A percentile compares a stretch with the other conserved stretches of the same genome.
Evolutionary conservation across 352 stramenopile species (phyloP).

Genomic region (Globisporangium uncinulatum): DNA sequence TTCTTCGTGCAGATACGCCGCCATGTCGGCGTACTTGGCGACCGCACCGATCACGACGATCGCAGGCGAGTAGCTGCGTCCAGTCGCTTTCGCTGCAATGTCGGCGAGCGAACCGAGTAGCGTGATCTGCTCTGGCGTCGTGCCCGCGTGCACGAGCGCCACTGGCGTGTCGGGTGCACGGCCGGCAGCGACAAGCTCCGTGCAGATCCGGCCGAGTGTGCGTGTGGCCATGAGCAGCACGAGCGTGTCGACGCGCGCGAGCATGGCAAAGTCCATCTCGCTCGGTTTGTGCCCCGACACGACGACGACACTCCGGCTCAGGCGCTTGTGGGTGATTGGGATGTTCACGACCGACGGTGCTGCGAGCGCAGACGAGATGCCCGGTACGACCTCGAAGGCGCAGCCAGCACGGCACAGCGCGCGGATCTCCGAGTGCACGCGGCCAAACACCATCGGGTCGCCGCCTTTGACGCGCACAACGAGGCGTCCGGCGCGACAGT

Average conservation of each 20-base stretch:
- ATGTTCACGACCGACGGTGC: slow-evolving; percentile 57
- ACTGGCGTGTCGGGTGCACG: slow-evolving; percentile 36
- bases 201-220: slow-evolving; percentile 41
- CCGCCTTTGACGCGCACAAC: slow-evolving; percentile 68
- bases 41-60: slow-evolving; percentile 64
- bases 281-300: slow-evolving; percentile 60
- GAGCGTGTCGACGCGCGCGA: slow-evolving; percentile 90
- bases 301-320: slow-evolving; percentile 59
- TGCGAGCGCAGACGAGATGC: slow-evolving; percentile 60
- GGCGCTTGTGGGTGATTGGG: slow-evolving; percentile 61
- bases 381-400: slow-evolving; percentile 57
- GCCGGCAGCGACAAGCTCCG: slow-evolving; percentile 34
- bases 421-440: slow-evolving; percentile 68
- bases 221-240: slow-evolving; percentile 88
- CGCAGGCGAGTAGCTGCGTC: slow-evolving; percentile 60
- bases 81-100: slow-evolving; percentile 38
- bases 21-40: slow-evolving; percentile 46
- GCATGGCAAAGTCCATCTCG: slow-evolving; percentile 84
- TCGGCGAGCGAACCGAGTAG: slow-evolving; percentile 44
- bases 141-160: slow-evolving; percentile 56
- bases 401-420: slow-evolving; percentile 37
- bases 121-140: slow-evolving; percentile 47
- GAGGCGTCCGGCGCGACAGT: slow-evolving; percentile 40
- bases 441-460: slow-evolving; percentile 69
- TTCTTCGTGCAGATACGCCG: slow-evolving; percentile 45